A percentile compares a stretch with the other conserved stretches of the same genome.
These are phyloP conservation scores for Penicillium concentricum DNA, from an alignment of 2,329 filamentous ascomycete genomes.

Conservation along the genomic window DNA sequence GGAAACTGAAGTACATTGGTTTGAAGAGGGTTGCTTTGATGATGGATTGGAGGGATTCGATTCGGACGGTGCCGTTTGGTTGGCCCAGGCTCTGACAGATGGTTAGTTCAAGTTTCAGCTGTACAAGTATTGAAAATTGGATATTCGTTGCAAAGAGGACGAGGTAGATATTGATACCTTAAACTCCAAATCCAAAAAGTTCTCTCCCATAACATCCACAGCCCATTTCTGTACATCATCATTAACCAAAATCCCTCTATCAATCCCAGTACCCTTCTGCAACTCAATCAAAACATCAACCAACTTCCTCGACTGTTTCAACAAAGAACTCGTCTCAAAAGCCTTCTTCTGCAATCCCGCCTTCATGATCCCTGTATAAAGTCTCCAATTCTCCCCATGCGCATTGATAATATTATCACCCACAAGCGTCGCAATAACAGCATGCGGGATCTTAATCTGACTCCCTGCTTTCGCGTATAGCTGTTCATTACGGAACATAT, in stretches of 20 bases:
- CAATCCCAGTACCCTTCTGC: conserved; percentile 7
- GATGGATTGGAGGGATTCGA: conserved; percentile 26
- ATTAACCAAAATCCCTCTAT: conserved; percentile 20
- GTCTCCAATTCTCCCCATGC: conserved; percentile 34
- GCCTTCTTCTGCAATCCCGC: conserved; percentile 35
- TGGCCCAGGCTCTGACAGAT: conserved; percentile 19
- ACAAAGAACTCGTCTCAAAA: conserved; percentile 23
- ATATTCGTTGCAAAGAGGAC: not conserved
- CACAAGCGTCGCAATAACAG: conserved; percentile 39
- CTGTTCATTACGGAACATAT: conserved; percentile 37
- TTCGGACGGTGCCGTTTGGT: conserved; percentile 17
- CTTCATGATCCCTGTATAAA: conserved; percentile 39
- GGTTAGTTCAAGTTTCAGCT: not conserved
- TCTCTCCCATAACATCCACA: conserved; percentile 27
- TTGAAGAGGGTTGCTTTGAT: conserved; percentile 29
- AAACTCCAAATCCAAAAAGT: conserved; percentile 28
- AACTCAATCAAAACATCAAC: conserved; percentile 24
- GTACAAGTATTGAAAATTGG: not conserved
- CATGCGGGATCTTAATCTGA: conserved; percentile 43
- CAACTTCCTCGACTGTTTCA: conserved; percentile 25
- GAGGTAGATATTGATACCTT: conserved; percentile 13
- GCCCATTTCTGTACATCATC: conserved; percentile 28
- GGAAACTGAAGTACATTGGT: conserved; percentile 29
- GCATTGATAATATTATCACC: conserved; percentile 46
- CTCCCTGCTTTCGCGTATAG: conserved; percentile 42